Evolutionary conservation across 495 filamentous ascomycete species (phyloP), one percentile per base, ranked within the genome.

Genomic region (Letharia columbiana): DNA sequence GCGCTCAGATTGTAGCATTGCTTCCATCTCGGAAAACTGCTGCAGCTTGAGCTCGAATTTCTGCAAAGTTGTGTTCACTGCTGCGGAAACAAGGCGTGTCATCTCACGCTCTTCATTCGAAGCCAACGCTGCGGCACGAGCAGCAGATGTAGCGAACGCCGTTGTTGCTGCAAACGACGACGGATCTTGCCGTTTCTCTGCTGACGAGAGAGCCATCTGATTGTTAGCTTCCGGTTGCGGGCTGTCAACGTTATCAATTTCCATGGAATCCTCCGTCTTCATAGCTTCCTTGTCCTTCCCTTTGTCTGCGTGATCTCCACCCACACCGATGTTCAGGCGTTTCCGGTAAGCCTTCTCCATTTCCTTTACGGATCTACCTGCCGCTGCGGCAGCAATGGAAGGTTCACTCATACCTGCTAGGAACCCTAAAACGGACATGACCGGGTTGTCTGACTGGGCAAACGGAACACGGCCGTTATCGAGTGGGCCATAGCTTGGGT

Each of bases 71-170:
- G 91, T 79, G 73, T 96, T 96, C 63, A 96, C 89, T 0, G 91
- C 81, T 4, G 89, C 84, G 15, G 90, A 91, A 33, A 97, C 90
- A 56, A 97, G 87, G 20, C 89, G 86, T 40, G 93, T 93, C 89
- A 96, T 93, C 74, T 96, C 90, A 39, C 94, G 91, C 76, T 98
- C 94, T 75, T 96, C 91, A 71, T 97, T 91, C 0, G 94, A 96
- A 13, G 91, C 91, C 40, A 98, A 85, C 8, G 88, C 93, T 17
- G 89, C 87, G 31, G 92, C 86, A 63, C 94, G 89, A 1, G 90
- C 91, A 17, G 92, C 92, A 37, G 92, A 87, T 40, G 91, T 81
- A 11, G 90, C 91, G 41, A 98, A 84, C 8, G 94, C 89, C 61
- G 95, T 85, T 39, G 88, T 92, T 7, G 91, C 82, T 50, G 74